phyloP scores from a whole-genome alignment of 441 rosid genomes.

The Gossypium lobatum region DNA sequence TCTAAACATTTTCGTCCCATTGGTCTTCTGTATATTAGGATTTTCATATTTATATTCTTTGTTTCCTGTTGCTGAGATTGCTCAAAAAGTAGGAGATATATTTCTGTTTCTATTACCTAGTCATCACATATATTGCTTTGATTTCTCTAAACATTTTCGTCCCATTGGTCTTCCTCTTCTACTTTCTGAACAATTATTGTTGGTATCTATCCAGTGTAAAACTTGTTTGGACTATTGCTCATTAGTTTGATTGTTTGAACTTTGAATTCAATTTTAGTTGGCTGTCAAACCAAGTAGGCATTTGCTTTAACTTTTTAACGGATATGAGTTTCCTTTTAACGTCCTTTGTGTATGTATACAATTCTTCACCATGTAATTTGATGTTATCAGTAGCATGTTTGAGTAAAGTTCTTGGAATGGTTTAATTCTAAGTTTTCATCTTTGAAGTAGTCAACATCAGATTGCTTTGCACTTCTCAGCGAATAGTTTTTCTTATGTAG shows the following conservation, averaged over 20 bases:
- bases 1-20: neutral
- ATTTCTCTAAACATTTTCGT: neutral
- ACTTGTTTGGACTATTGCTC: neutral
- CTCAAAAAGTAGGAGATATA: neutral
- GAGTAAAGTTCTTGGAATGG: neutral
- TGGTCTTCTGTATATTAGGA: conserved; percentile 7
- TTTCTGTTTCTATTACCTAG: neutral
- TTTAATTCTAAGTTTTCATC: neutral
- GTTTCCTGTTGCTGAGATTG: neutral
- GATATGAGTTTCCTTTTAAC: neutral
- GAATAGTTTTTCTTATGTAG: neutral
- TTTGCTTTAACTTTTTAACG: neutral
- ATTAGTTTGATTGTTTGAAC: neutral
- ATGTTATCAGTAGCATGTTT: neutral
- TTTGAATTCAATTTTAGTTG: neutral
- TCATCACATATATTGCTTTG: neutral
- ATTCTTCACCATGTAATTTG: neutral
- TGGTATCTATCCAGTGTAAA: neutral
- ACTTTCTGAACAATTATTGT: conserved; percentile 6
- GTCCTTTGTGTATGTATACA: neutral
- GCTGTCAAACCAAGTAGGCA: neutral
- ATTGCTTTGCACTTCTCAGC: neutral
- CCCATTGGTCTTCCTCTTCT: neutral
- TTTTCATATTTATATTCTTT: neutral
- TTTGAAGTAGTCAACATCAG: neutral